Conservation (phyloP, 2,329 filamentous ascomycete genomes). For the Ceratocystis variospora region DNA sequence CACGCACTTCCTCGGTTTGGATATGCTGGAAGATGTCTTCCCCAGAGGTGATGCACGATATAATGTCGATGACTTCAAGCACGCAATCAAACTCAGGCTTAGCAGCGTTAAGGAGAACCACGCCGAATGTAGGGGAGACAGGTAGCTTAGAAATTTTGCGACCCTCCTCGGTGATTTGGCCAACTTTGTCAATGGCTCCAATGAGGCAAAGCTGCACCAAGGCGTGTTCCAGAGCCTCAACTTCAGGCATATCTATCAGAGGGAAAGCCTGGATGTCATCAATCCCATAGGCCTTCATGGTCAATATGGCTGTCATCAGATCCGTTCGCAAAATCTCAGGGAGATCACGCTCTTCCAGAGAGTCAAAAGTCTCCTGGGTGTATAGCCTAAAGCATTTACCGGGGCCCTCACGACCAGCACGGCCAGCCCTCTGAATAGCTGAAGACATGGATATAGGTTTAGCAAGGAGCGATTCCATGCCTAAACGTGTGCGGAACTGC, state of each 20-base stretch:
- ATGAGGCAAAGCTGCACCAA: constrained; percentile 68
- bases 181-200: constrained; percentile 57
- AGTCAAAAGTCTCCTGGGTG: constrained; percentile 60
- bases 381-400: constrained; percentile 87
- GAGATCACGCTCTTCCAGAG: constrained; percentile 56
- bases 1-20: constrained; percentile 42
- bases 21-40: constrained; percentile 50
- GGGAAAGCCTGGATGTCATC: constrained; percentile 71
- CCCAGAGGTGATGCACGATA: constrained; percentile 48
- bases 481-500: constrained; percentile 70
- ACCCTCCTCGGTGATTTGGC: constrained; percentile 60
- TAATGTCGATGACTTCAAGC: constrained; percentile 73
- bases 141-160: constrained; percentile 70
- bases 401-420: constrained; percentile 81
- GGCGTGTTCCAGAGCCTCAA: constrained; percentile 67
- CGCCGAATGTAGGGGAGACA: constrained; percentile 64
- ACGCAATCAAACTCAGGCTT: constrained; percentile 58
- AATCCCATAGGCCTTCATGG: constrained; percentile 85
- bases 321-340: constrained; percentile 90
- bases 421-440: constrained; percentile 78
- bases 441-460: constrained; percentile 90
- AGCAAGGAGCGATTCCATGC: constrained; percentile 77
- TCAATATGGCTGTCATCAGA: constrained; percentile 70
- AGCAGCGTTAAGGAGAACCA: constrained; percentile 69
- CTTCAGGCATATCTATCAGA: constrained; percentile 66